Evolutionary conservation across 2,329 filamentous ascomycete species (phyloP).

Genomic region (Acarospora socialis): DNA sequence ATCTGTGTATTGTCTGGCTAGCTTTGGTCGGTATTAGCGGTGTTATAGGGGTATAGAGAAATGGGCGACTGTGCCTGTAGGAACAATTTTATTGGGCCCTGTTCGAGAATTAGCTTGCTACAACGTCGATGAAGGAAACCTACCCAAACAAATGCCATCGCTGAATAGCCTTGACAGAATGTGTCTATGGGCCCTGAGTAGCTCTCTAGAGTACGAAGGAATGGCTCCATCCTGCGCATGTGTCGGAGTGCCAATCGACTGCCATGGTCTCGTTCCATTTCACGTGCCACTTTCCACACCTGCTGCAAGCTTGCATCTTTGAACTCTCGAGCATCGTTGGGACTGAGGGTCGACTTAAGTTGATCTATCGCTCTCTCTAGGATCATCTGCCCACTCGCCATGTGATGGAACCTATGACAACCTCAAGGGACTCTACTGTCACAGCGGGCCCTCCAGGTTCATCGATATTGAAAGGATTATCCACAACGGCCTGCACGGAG

Average conservation of each 20-base stretch:
- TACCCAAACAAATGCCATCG: slow-evolving; percentile 33
- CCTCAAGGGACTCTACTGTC: too few species aligned
- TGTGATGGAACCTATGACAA: too few species aligned
- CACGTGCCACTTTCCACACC: slow-evolving; percentile 22
- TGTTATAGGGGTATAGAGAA: neutral
- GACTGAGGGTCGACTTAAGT: slow-evolving; percentile 1
- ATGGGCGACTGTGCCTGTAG: slow-evolving; percentile 14
- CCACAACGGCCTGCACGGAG: too few species aligned
- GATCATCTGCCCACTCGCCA: slow-evolving; percentile 4
- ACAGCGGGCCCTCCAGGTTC: too few species aligned
- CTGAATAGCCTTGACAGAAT: slow-evolving; percentile 33
- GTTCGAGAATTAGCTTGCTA: neutral
- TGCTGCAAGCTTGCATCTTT: slow-evolving; percentile 21
- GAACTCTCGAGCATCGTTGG: slow-evolving; percentile 12
- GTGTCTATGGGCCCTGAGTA: slow-evolving; percentile 29
- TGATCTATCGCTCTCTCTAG: slow-evolving; percentile 4
- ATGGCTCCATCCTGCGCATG: slow-evolving; percentile 28
- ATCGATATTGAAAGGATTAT: too few species aligned
- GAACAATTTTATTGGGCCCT: slow-evolving; percentile 25
- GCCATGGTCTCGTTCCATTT: slow-evolving; percentile 27
- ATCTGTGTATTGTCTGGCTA: slow-evolving; percentile 6
- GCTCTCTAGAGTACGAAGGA: slow-evolving; percentile 28
- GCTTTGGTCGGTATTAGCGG: slow-evolving; percentile 4
- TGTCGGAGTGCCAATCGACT: slow-evolving; percentile 26
- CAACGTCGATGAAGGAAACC: neutral